Conservation (phyloP, 257 asterid genomes). For the Echium plantagineum region DNA sequence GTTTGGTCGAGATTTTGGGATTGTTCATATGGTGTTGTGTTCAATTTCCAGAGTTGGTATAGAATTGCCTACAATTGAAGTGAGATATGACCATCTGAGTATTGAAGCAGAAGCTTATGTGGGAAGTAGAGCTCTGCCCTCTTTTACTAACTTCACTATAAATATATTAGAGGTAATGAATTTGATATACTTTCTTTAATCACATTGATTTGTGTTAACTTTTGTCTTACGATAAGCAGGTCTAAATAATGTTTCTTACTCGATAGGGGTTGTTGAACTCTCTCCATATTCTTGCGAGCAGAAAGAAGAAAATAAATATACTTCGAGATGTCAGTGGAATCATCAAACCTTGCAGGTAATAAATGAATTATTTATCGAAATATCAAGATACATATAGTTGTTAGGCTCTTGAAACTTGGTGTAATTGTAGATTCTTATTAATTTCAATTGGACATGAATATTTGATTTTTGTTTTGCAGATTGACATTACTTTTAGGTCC, state of each 20-base stretch:
- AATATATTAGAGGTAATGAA: slow-evolving; percentile 9
- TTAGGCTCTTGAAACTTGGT: background rate
- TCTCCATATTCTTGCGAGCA: slow-evolving; percentile 29
- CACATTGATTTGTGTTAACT: background rate
- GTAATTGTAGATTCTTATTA: background rate
- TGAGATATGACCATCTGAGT: slow-evolving; percentile 13
- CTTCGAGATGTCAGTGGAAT: slow-evolving; percentile 40
- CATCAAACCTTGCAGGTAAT: slow-evolving; percentile 43
- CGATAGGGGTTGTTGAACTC: slow-evolving; percentile 6
- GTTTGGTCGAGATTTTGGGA: background rate
- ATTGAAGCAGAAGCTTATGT: slow-evolving; percentile 15
- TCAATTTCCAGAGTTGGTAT: slow-evolving; percentile 13
- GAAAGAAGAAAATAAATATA: slow-evolving; percentile 31
- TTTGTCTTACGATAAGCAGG: background rate
- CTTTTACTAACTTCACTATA: slow-evolving; percentile 6
- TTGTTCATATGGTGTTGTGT: background rate
- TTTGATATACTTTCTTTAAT: background rate
- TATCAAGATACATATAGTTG: background rate
- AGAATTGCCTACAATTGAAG: slow-evolving; percentile 17
- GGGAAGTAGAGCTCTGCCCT: slow-evolving; percentile 16
- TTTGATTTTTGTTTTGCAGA: slow-evolving; percentile 17
- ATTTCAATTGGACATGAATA: background rate
- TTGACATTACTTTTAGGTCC: slow-evolving; percentile 76
- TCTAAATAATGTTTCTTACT: background rate
- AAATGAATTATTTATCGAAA: too few species aligned